Evolutionary conservation across 345 rosid species (phyloP), one percentile per base, ranked within the genome.

Genomic region (Acer negundo): DNA sequence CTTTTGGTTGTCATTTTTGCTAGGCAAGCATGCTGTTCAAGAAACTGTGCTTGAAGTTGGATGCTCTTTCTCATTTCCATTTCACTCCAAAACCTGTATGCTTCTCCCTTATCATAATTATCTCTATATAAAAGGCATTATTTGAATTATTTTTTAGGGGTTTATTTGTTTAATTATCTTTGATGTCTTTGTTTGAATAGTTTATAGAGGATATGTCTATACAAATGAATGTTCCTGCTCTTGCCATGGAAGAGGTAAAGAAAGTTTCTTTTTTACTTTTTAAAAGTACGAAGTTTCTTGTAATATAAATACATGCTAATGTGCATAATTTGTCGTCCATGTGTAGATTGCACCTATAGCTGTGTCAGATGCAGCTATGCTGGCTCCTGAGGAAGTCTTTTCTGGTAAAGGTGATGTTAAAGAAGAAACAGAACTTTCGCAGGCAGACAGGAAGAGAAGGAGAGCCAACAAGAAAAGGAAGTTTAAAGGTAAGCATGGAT

Each of bases 391-490:
- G 85, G 99, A 94, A 83, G 89, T 94, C 42, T 96, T 92, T 85
- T 62, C 84, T 1, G 94, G 97, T 69, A 92, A 89, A 89, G 95
- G 98, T 73, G 84, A 92, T 47, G 79, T 96, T 47, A 92, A 94
- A 86, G 99, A 92, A 75, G 98, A 91, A 82, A 68, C 89, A 53
- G 99, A 94, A 79, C 87, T 94, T n/a, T 92, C 97, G 0, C 88
- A 89, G 82, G 92, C 80, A 65, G 98, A 96, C 56, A 91, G 93
- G 88, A 96, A 89, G 85, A 96, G 94, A 77, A 90, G 99, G 87
- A 94, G 99, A 87, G 99, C 99, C 75, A 92, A 87, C 80, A 96
- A 96, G 94, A 96, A 96, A 84, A 89, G 95, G 71, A 94, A 86
- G 85, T 83, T 84, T 68, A 94, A 91, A 83, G 97, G 98, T 90